phyloP scores from a whole-genome alignment of 345 rosid species.

The Linum tenue region DNA sequence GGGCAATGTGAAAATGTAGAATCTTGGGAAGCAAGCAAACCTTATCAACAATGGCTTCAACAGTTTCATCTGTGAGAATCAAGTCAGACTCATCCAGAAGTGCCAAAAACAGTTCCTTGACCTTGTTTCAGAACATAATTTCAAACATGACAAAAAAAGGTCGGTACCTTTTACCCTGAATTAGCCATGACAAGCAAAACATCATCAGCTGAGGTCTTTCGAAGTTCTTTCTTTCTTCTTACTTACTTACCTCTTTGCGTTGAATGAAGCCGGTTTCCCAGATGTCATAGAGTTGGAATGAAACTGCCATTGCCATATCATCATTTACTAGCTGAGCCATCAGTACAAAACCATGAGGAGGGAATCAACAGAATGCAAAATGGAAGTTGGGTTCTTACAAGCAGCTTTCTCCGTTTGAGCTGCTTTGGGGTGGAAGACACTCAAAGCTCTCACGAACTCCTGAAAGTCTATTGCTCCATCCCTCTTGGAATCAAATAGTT shows the following conservation, averaged over 20 bases:
- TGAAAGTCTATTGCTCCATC: slow-evolving; percentile 58
- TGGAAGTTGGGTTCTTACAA: slow-evolving; percentile 28
- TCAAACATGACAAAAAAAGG: too few species aligned
- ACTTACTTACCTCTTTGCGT: slow-evolving; percentile 36
- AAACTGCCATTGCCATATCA: slow-evolving; percentile 25
- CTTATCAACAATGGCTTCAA: slow-evolving; percentile 33
- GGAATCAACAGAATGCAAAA: not conserved
- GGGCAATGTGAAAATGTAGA: not conserved
- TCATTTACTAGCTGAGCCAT: not conserved
- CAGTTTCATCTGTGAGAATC: slow-evolving; percentile 27
- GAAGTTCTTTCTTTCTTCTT: too few species aligned
- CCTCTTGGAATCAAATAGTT: slow-evolving; percentile 49
- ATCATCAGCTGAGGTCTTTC: too few species aligned
- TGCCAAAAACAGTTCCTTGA: slow-evolving; percentile 33
- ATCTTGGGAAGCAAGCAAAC: slow-evolving; percentile 12
- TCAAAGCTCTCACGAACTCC: slow-evolving; percentile 61
- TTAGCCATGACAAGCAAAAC: too few species aligned
- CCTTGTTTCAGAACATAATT: slow-evolving; percentile 14
- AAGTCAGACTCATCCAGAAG: slow-evolving; percentile 37
- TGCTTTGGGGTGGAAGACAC: slow-evolving; percentile 63
- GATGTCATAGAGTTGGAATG: slow-evolving; percentile 47
- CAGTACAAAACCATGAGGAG: not conserved
- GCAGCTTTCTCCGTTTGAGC: slow-evolving; percentile 40
- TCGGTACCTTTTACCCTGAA: too few species aligned
- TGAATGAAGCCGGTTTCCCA: slow-evolving; percentile 58